Conservation (phyloP, 441 rosid species). For the Brassica hybrid region DNA sequence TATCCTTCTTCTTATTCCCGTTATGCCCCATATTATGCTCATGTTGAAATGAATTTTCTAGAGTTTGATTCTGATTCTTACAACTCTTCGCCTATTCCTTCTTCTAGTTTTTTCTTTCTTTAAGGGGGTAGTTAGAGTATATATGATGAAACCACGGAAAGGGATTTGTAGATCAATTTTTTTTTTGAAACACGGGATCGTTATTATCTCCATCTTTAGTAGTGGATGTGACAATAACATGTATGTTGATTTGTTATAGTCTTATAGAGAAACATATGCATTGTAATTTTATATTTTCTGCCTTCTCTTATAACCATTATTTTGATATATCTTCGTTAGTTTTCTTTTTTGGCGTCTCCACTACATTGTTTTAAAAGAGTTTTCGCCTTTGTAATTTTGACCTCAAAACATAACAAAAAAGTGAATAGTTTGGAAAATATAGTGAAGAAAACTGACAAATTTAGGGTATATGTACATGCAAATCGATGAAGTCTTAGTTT, state of each 20-base stretch:
- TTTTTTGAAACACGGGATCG: constrained; percentile 15
- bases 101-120: too few species aligned
- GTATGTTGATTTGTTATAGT: constrained; percentile 11
- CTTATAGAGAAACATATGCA: constrained; percentile 2
- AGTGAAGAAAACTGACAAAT: background rate
- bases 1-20: constrained; percentile 55
- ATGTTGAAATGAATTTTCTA: constrained; percentile 30
- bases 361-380: too few species aligned
- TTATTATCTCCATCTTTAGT: constrained; percentile 16
- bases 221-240: constrained; percentile 4
- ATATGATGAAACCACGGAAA: background rate
- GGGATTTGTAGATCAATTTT: constrained; percentile 12
- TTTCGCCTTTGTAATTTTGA: too few species aligned
- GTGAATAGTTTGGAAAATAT: background rate
- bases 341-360: too few species aligned
- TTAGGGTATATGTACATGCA: background rate
- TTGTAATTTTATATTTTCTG: background rate
- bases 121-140: background rate
- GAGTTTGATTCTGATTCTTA: background rate
- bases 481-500: background rate
- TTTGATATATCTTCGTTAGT: too few species aligned
- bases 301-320: background rate
- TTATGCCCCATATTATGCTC: constrained; percentile 51
- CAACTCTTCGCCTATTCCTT: background rate
- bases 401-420: background rate